Base-by-base conservation (phyloP, 2,329 filamentous ascomycete species). In the Exophiala dermatitidis region DNA sequence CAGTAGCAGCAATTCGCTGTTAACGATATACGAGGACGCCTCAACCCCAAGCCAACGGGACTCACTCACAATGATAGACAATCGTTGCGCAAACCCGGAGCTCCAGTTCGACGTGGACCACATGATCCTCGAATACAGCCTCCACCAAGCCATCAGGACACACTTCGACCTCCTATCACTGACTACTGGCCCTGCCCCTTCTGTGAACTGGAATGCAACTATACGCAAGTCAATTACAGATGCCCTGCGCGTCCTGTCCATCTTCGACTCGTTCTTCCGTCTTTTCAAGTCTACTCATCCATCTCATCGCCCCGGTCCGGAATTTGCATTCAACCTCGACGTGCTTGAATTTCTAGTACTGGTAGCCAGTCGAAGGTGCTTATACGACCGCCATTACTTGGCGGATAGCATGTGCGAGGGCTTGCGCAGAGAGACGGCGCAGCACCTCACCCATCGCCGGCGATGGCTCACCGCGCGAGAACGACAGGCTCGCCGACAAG, bases 81-180 rank as follows among this genome's bases (percentile, higher is more conserved):
- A 54, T 29, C 56, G 60, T 32, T 56, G 57, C 36, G 57, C 54
- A n/a, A 50, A 63, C 30, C 48, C 58, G 8, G 58, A 55, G 7
- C 56, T 61, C 31, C 58, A 62, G 34, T 48, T 60, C 12, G 62
- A 64, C 41, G 60, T 62, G 12, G 61, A 64, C 46, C 31, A 53
- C 10, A 59, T 64, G 62, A 59, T 62, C 5, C 42, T 64, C 10
- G 62, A 64, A 31, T 64, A 64, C 54, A 50, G 54, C 8, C 54
- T 63, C 2, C 62, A 59, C 48, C 59, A 59, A 19, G 53, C 60
- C 1, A 56, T 50, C 34, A 42, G 56, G 43, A 56, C 56, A 30
- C 53, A 56, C n/a, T 45, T 63, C 12, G 42, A 41, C 7, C 26
- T 44, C 9, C 36, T 57, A 6, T 45, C 48, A 1, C 12, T 29